Evolutionary conservation across 2,329 filamentous ascomycete genomes (phyloP).

Genomic region (Fusarium austroafricanum): DNA sequence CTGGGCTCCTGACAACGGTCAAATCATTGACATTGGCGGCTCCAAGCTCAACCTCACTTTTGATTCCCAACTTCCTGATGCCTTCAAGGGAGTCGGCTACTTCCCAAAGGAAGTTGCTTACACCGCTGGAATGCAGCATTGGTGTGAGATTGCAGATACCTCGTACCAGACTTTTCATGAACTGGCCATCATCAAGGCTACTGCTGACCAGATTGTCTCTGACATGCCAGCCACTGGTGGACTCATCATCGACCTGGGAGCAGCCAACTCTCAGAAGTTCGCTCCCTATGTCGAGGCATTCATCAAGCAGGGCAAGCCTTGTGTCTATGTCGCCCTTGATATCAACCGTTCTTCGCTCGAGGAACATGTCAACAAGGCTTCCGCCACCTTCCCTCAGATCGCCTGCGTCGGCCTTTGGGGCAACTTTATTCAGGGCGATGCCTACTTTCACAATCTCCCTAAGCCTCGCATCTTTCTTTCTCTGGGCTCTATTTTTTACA

Average conservation of each 20-base stretch:
- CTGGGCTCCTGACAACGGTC: neutral
- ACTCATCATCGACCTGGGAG: constrained; percentile 36
- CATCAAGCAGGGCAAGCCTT: constrained; percentile 21
- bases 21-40: constrained; percentile 40
- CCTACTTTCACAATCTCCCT: constrained; percentile 15
- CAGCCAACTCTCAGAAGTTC: constrained; percentile 39
- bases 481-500: neutral
- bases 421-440: constrained; percentile 34
- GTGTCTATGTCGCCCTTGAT: constrained; percentile 35
- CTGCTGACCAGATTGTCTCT: constrained; percentile 14
- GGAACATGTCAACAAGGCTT: constrained; percentile 21
- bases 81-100: constrained; percentile 14
- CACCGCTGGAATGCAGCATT: constrained; percentile 34
- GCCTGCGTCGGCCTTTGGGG: constrained; percentile 37
- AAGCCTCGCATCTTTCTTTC: constrained; percentile 29
- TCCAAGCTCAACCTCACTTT: constrained; percentile 14
- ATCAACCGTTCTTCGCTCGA: constrained; percentile 13
- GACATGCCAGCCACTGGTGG: constrained; percentile 18
- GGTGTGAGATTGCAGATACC: constrained; percentile 25
- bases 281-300: constrained; percentile 36
- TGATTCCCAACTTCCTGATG: constrained; percentile 12
- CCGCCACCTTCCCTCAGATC: constrained; percentile 21
- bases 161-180: constrained; percentile 41
- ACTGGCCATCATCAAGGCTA: constrained; percentile 31
- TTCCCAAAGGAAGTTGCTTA: constrained; percentile 45